phyloP scores from a whole-genome alignment of 208 protist genomes.

The Vickermania spadyakhi region DNA sequence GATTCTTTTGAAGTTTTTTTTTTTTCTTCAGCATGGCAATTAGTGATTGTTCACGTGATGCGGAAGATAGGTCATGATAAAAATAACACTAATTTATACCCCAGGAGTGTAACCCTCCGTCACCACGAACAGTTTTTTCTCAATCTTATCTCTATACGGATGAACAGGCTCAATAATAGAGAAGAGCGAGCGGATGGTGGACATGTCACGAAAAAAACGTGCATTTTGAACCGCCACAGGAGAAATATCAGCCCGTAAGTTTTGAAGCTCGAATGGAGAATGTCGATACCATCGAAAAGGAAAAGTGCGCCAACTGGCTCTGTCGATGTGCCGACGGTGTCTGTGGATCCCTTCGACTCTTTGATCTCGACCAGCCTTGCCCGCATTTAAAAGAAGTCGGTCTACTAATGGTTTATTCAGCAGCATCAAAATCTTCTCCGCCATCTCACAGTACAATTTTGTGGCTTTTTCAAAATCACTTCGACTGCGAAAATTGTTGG shows the following conservation, averaged over 20 bases:
- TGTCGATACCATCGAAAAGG: conserved; percentile 83
- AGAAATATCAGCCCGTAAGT: conserved; percentile 80
- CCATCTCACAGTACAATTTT: conserved; percentile 61
- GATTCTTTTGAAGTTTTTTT: too few relatives aligned
- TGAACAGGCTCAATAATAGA: conserved; percentile 80
- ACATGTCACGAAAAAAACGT: conserved; percentile 65
- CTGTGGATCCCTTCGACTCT: conserved; percentile 61
- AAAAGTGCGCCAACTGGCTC: conserved; percentile 68
- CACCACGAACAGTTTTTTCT: conserved; percentile 56
- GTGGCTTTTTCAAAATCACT: conserved; percentile 55
- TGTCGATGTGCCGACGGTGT: conserved; percentile 32
- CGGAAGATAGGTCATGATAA: too few relatives aligned
- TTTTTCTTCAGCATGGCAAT: too few relatives aligned
- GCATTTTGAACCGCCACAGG: conserved; percentile 62
- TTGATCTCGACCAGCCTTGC: conserved; percentile 44
- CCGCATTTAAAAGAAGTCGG: conserved; percentile 64
- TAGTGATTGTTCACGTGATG: too few relatives aligned
- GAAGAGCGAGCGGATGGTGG: conserved; percentile 71
- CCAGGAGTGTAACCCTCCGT: conserved; percentile 45
- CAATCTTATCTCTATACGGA: conserved; percentile 45
- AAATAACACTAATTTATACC: too few relatives aligned
- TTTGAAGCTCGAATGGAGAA: conserved; percentile 83
- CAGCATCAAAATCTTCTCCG: conserved; percentile 72
- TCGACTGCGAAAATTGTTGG: conserved; percentile 50
- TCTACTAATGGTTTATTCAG: conserved; percentile 67